phyloP scores from a whole-genome alignment of 2,329 filamentous ascomycete species.

The Stagonosporopsis vannaccii region DNA sequence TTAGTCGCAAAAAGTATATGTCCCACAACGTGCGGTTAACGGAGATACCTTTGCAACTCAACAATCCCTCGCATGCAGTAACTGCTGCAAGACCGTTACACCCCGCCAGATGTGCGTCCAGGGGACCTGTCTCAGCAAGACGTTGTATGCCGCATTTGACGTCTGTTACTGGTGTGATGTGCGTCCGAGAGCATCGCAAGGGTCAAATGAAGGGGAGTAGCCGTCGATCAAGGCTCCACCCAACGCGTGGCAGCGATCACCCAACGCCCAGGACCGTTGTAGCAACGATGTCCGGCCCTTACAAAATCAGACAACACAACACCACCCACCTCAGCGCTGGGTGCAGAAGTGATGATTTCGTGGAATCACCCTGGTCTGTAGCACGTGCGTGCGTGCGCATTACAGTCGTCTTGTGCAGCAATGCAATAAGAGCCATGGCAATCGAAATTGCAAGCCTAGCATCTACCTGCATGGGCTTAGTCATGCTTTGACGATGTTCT shows the following conservation, averaged over 20 bases:
- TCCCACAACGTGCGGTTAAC: not conserved
- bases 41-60: not conserved
- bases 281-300: not conserved
- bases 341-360: not conserved
- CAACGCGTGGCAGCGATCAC: constrained; percentile 11
- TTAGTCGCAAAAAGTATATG: not conserved
- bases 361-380: not conserved
- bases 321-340: not conserved
- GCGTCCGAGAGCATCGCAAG: constrained; percentile 1
- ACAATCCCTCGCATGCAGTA: not conserved
- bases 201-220: constrained; percentile 11
- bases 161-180: constrained; percentile 5
- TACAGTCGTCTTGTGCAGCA: not conserved
- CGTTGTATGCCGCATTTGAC: not conserved
- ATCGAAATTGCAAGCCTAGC: not conserved
- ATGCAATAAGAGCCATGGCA: not conserved
- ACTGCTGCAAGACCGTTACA: not conserved
- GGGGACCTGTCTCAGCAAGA: not conserved
- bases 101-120: not conserved
- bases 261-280: not conserved
- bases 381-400: not conserved
- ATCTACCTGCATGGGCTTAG: not conserved
- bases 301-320: not conserved
- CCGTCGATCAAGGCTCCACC: constrained; percentile 17
- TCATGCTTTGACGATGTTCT: not conserved